These are phyloP conservation scores for Pochonia chlamydosporia DNA, from an alignment of 2,329 filamentous ascomycete species.

Conservation along the genomic window DNA sequence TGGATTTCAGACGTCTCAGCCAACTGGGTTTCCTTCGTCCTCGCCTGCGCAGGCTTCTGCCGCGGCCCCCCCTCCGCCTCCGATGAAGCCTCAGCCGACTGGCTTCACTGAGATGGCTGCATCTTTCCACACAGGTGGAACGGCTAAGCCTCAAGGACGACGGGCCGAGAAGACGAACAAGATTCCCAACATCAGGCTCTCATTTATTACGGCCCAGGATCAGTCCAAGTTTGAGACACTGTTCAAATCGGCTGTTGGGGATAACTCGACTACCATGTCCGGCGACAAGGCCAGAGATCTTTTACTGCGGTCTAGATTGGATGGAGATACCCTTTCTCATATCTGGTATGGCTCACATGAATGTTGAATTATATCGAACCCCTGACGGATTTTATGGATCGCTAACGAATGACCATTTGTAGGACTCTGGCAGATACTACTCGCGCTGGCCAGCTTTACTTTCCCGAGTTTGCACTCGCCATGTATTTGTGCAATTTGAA, in stretches of 20 bases:
- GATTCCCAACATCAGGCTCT: constrained; percentile 90
- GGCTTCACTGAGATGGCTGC: constrained; percentile 63
- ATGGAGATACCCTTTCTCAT: constrained; percentile 81
- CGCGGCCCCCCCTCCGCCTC: constrained; percentile 46
- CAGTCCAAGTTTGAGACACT: constrained; percentile 96
- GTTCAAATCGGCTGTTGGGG: constrained; percentile 90
- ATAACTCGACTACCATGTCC: constrained; percentile 77
- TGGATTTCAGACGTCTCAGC: constrained; percentile 34
- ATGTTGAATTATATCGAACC: neutral
- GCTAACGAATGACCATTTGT: constrained; percentile 12
- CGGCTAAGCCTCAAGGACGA: constrained; percentile 38
- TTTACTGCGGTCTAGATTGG: constrained; percentile 78
- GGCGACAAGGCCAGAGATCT: constrained; percentile 90
- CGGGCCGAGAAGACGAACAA: constrained; percentile 55
- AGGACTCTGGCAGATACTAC: constrained; percentile 94
- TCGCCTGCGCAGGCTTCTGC: constrained; percentile 45
- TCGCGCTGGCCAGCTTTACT: constrained; percentile 90
- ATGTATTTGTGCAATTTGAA: constrained; percentile 98
- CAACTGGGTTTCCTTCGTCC: constrained; percentile 35
- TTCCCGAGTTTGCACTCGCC: constrained; percentile 93
- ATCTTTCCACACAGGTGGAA: constrained; percentile 52
- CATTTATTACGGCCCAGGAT: constrained; percentile 92
- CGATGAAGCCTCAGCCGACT: constrained; percentile 61
- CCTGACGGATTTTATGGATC: neutral
- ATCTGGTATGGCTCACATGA: constrained; percentile 63